These are phyloP conservation scores for Hemileccinum hortonii DNA, from an alignment of 1,284 basidiomycete species.

Conservation along the genomic window DNA sequence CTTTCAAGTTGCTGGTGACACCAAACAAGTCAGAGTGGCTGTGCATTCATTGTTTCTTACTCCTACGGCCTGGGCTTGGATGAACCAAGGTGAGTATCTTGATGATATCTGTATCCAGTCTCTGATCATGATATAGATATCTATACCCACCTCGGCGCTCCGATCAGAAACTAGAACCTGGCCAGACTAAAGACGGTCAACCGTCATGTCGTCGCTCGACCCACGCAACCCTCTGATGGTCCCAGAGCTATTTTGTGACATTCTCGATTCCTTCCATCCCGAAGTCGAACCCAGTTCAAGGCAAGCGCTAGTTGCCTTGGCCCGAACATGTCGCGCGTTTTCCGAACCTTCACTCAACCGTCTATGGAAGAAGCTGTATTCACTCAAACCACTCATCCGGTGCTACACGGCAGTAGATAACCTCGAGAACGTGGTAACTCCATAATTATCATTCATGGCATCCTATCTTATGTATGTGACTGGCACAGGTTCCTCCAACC, in stretches of 20 bases:
- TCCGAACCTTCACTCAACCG: conserved; percentile 13
- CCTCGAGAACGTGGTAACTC: neutral
- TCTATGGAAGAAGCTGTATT: conserved; percentile 13
- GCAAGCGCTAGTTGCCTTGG: conserved; percentile 1
- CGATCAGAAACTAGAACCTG: neutral
- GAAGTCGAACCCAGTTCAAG: neutral
- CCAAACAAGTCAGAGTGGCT: too few species aligned
- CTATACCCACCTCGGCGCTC: neutral
- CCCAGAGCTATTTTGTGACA: conserved; percentile 11
- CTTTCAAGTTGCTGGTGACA: too few species aligned
- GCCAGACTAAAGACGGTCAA: too few species aligned
- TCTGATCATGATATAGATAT: neutral
- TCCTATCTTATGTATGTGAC: neutral
- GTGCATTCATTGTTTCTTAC: too few species aligned
- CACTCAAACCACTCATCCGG: conserved; percentile 17
- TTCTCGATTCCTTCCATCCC: conserved; percentile 12
- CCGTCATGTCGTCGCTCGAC: neutral
- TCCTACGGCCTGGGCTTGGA: neutral
- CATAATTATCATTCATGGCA: neutral
- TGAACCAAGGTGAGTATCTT: neutral
- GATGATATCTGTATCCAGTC: neutral
- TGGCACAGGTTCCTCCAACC: conserved; percentile 15
- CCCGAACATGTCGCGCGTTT: conserved; percentile 10
- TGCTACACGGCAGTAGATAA: conserved; percentile 7
- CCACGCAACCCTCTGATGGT: neutral